Evolutionary conservation across 306 rosid species (phyloP).

Genomic region (Castanea sativa): DNA sequence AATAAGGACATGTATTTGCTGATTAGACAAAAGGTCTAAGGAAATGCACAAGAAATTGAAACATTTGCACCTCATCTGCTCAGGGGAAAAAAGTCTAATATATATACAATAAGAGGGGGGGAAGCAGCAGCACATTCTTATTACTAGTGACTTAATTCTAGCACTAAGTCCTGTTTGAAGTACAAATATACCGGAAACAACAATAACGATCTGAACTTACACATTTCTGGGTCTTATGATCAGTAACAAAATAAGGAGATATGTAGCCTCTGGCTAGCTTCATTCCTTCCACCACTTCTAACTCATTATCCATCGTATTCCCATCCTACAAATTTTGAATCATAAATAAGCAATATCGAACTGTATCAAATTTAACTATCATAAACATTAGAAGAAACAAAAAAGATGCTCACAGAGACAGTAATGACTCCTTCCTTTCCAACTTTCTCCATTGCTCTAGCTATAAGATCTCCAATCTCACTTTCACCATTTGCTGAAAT

Average conservation of each 20-base stretch:
- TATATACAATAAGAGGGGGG: background rate
- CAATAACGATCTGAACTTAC: slow-evolving; percentile 48
- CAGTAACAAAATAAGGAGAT: slow-evolving; percentile 89
- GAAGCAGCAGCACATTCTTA: background rate
- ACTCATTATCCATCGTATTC: slow-evolving; percentile 84
- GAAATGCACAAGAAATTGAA: background rate
- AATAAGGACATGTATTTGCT: too few species aligned
- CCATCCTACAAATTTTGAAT: slow-evolving; percentile 64
- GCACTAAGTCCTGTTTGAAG: background rate
- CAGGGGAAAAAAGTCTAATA: background rate
- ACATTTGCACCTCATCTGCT: background rate
- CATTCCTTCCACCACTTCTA: slow-evolving; percentile 99
- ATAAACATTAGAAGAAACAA: slow-evolving; percentile 9
- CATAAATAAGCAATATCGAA: slow-evolving; percentile 20
- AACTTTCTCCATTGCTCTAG: slow-evolving; percentile 97
- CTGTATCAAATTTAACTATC: background rate
- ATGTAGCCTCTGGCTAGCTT: slow-evolving; percentile 79
- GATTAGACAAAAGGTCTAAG: background rate
- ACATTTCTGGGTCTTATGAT: slow-evolving; percentile 86
- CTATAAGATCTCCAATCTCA: slow-evolving; percentile 89
- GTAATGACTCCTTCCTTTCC: slow-evolving; percentile 97
- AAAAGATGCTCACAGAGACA: slow-evolving; percentile 58
- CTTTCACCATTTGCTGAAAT: slow-evolving; percentile 95
- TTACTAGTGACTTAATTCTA: background rate
- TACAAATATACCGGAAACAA: background rate